phyloP scores from a whole-genome alignment of 2,329 filamentous ascomycete genomes.

The Ophiostoma ulmi region DNA sequence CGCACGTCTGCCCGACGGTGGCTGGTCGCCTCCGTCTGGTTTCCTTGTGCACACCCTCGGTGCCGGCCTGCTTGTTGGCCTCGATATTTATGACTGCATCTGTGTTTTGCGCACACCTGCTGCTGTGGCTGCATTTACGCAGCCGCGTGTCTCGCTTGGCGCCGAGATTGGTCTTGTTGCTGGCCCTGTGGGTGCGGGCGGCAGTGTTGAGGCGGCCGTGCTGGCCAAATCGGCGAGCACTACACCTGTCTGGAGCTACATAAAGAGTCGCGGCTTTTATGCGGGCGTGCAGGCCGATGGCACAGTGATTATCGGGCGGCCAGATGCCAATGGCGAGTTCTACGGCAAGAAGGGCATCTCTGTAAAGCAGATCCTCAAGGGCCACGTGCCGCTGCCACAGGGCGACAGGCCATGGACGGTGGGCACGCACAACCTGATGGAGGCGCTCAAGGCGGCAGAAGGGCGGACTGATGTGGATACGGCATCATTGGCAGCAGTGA shows the following conservation, averaged over 20 bases:
- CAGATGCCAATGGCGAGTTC: conserved; percentile 80
- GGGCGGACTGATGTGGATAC: conserved; percentile 29
- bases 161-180: conserved; percentile 73
- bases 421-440: conserved; percentile 27
- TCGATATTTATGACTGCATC: conserved; percentile 73
- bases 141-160: conserved; percentile 67
- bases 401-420: conserved; percentile 19
- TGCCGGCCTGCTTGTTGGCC: conserved; percentile 63
- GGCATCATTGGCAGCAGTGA: background rate
- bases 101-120: conserved; percentile 65
- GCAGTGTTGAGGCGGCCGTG: conserved; percentile 61
- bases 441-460: conserved; percentile 29
- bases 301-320: conserved; percentile 76
- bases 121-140: conserved; percentile 63
- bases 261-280: conserved; percentile 86
- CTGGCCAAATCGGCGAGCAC: conserved; percentile 37
- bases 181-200: conserved; percentile 64
- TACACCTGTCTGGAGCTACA: conserved; percentile 58
- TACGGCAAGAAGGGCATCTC: conserved; percentile 56
- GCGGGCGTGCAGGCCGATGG: conserved; percentile 83
- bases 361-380: conserved; percentile 46
- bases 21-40: conserved; percentile 68
- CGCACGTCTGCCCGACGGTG: conserved; percentile 51
- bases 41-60: conserved; percentile 67
- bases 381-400: conserved; percentile 35